Conservation (phyloP, 148 eudicot species). For the Rhododendron ferrugineum region DNA sequence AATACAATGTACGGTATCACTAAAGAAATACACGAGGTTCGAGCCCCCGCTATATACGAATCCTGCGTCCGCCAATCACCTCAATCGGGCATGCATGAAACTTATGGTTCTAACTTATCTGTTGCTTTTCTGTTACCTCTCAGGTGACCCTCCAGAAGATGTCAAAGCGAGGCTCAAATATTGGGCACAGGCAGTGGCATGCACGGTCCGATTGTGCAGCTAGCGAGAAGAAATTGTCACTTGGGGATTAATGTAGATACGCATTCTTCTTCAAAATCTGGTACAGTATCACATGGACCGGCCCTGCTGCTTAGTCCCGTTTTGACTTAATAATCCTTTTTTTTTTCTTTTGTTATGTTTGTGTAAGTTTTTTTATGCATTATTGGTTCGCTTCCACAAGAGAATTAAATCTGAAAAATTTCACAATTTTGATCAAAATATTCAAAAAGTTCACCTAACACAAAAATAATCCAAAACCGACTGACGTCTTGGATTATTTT, state of each 20-base stretch:
- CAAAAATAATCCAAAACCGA: too few species aligned
- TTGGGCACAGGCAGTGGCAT: conserved; percentile 77
- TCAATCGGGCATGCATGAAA: neutral
- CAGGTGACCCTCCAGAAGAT: conserved; percentile 71
- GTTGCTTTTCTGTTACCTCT: neutral
- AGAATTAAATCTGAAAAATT: too few species aligned
- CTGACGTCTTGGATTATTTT: too few species aligned
- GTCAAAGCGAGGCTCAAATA: conserved; percentile 67
- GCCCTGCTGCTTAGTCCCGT: neutral
- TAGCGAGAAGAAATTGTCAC: conserved; percentile 2
- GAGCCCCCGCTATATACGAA: too few species aligned
- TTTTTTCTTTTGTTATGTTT: too few species aligned
- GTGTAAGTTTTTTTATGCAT: neutral
- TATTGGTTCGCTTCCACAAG: neutral
- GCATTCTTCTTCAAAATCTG: neutral
- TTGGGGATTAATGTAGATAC: conserved; percentile 4
- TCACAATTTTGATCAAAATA: too few species aligned
- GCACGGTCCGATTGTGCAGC: conserved; percentile 60
- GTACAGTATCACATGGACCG: neutral
- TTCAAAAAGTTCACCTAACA: too few species aligned
- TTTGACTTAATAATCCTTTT: too few species aligned
- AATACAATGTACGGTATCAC: too few species aligned
- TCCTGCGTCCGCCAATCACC: too few species aligned
- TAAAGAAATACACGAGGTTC: too few species aligned
- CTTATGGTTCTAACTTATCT: neutral